Evolutionary conservation across 129 eudicot species (phyloP), one percentile per base, ranked within the genome.

Genomic region (Daucus carota): DNA sequence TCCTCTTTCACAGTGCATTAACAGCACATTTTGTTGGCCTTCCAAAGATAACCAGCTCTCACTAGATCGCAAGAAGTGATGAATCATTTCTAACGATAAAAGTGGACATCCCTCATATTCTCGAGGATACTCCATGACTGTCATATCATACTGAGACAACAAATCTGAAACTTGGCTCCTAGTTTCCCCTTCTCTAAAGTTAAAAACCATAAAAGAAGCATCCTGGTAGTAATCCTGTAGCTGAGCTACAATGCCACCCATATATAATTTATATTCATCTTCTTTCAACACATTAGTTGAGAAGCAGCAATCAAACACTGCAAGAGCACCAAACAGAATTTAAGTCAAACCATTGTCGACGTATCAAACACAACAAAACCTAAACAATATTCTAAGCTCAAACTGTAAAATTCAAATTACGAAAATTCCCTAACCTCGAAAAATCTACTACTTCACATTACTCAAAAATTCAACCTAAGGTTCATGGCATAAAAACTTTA

Each of bases 261-360:
- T 71, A 71, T 87, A 87, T 20, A 77, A 57, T 36, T 80, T 82
- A 79, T 82, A 87, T 81, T 84, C 92, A 62, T 87, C 83, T 81
- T 87, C 92, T 38, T 82, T 79, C 78, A 87, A 81, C 29, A 82
- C 85, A 40, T 78, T 84, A 12, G 81, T 73, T 54, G 92, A 87
- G 85, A 87, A 87, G 83, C 92, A 87, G 75, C 92, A 87, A 73
- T 87, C 92, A 70, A 87, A 87, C 73, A 87, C 92, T 87, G 85
- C 76, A 87, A 76, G 54, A 9, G 73, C 73, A 66, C 70, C 8
- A 5, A 28, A 62, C 29, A 65, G 11, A 60, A 48, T 18, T 31
- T 9, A 45, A 10, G 14, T 57, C 65, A 57, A 57, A 22, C 32
- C 6, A 57, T 24, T 14, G 33, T 63, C 36, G 29, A 63, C 38